Evolutionary conservation across 164 flowering plant genomes (phyloP), one percentile per base, ranked within the genome.

Genomic region (Magnolia officinalis): DNA sequence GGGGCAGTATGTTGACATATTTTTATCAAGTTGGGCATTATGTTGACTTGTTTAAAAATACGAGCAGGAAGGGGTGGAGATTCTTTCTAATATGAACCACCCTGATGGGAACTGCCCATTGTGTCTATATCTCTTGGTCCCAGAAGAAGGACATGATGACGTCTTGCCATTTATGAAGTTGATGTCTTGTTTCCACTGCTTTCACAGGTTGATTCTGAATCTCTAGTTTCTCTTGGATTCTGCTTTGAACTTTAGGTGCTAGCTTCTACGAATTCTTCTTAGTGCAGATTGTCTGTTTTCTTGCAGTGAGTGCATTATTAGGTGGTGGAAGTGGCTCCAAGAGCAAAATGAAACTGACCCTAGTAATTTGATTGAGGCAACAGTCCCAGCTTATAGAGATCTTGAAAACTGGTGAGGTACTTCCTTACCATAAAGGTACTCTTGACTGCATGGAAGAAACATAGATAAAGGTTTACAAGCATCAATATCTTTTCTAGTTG

Each of bases 141-240:
- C 81, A 63, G 91, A 89, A 77, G 87, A 84, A 83, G 82, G 71
- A 55, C 67, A 82, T 7, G 55, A 74, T 63, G 70, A 81, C 37
- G 21, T 66, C 3, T 52, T 81, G 80, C 92, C 98, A 69, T 95
- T 91, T 80, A 95, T 95, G 98, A 95, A 95, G 91, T 79, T 95
- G 85, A 95, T 95, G 98, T 95, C 98, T 79, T 95, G 98, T 83
- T 95, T 88, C 76, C 98, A 95, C 84, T 95, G 98, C 83, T 95
- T 95, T 78, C 98, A 95, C 83, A 84, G 98, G 97, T 92, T 77
- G 65, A 61, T 23, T 71, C 20, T 51, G 19, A 0, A 49, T 65
- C 21, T 72, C 23, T 72, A 23, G 26, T 50, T 21, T 78, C 29
- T 49, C 18, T 74, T 51, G 16, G 24, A 8, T 72, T 72, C 26